A percentile compares a stretch with the other conserved stretches of the same genome.
Conservation (phyloP, 257 asterid genomes). For the Datura wrightii region DNA sequence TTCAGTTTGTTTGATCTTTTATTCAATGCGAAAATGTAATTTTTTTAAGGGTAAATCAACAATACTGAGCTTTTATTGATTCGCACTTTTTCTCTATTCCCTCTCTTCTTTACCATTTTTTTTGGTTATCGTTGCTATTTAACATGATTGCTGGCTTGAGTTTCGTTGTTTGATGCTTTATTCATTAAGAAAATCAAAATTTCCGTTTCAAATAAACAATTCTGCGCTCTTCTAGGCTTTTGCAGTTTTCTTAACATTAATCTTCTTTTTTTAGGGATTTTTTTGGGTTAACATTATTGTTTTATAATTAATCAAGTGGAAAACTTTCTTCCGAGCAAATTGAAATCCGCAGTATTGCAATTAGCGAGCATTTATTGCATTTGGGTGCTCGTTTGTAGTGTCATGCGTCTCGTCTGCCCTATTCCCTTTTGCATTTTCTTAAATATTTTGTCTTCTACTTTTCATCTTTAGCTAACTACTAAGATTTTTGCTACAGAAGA, state of each 20-base stretch:
- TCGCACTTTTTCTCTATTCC: neutral
- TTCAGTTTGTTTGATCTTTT: neutral
- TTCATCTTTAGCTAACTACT: slow-evolving; percentile 5
- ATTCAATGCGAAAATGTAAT: neutral
- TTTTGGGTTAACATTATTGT: neutral
- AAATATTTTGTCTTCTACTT: neutral
- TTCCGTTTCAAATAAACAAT: neutral
- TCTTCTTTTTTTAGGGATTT: neutral
- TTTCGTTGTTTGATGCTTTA: neutral
- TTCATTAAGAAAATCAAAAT: neutral
- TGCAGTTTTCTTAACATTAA: neutral
- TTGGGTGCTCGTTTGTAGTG: neutral
- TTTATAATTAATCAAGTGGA: neutral
- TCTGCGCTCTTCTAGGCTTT: neutral
- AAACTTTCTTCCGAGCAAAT: neutral
- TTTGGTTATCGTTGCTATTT: neutral
- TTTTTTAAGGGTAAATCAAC: neutral
- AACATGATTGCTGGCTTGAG: neutral
- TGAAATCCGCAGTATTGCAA: neutral
- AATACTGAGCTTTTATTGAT: neutral
- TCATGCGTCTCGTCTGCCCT: neutral
- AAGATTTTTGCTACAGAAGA: neutral
- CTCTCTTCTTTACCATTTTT: neutral
- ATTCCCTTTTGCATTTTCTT: neutral
- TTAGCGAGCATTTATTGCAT: neutral